Evolutionary conservation across 1,284 basidiomycete genomes (phyloP).

Genomic region (Vanrija pseudolonga): DNA sequence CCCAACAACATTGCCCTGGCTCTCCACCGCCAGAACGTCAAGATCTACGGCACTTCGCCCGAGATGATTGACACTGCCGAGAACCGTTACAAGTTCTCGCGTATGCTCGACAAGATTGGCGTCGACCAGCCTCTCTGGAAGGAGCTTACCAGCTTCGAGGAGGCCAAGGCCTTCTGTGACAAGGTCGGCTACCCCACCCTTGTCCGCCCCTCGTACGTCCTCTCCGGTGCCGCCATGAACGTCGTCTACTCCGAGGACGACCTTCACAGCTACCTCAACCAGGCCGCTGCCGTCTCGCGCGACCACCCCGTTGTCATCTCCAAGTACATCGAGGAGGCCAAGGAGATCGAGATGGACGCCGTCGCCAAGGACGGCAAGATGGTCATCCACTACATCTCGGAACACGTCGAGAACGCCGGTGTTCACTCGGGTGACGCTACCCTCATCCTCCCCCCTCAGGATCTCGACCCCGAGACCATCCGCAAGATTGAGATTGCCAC

Average conservation of each 20-base stretch:
- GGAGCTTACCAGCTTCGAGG: slow-evolving; percentile 86
- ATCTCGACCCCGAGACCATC: slow-evolving; percentile 93
- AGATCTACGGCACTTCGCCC: slow-evolving; percentile 96
- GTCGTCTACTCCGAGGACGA: slow-evolving; percentile 93
- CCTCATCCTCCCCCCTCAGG: slow-evolving; percentile 94
- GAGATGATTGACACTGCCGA: slow-evolving; percentile 99
- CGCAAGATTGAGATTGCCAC: slow-evolving; percentile 95
- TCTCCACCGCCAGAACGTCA: slow-evolving; percentile 90
- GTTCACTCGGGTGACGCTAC: slow-evolving; percentile 98
- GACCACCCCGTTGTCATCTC: slow-evolving; percentile 98
- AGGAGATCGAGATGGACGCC: slow-evolving; percentile 99
- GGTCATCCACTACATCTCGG: slow-evolving; percentile 99
- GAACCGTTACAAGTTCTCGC: slow-evolving; percentile 99
- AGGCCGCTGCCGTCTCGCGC: slow-evolving; percentile 93
- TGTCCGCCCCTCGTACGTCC: slow-evolving; percentile 94
- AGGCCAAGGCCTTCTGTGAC: slow-evolving; percentile 82
- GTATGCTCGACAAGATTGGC: slow-evolving; percentile 92
- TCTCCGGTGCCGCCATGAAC: slow-evolving; percentile 99
- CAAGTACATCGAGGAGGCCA: slow-evolving; percentile 98
- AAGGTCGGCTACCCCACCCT: slow-evolving; percentile 92
- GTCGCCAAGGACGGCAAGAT: slow-evolving; percentile 95
- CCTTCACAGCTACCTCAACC: slow-evolving; percentile 83
- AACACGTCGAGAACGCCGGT: slow-evolving; percentile 99
- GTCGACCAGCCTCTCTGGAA: slow-evolving; percentile 98
- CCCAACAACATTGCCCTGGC: slow-evolving; percentile 98